A percentile compares a stretch with the other conserved stretches of the same genome.
Evolutionary conservation across 176 grass and related monocot genomes (phyloP).

Genomic region (Carex cristatella): DNA sequence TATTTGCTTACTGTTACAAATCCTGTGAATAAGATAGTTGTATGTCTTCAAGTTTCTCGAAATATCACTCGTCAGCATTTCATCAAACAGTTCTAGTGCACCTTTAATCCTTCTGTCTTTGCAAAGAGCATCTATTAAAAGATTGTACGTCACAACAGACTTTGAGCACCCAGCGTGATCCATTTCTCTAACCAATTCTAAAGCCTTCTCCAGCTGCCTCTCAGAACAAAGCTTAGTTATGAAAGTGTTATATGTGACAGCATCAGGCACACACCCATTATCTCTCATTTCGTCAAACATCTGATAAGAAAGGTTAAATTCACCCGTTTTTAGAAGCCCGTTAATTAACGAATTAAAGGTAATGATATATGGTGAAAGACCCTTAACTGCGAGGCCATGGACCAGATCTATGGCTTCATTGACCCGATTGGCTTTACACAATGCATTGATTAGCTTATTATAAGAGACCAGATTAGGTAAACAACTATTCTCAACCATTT

Average conservation of each 20-base stretch:
- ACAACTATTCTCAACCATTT: conserved; percentile 53
- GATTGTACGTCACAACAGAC: conserved; percentile 64
- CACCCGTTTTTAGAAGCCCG: conserved; percentile 53
- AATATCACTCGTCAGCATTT: conserved; percentile 70
- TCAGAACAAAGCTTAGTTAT: conserved; percentile 56
- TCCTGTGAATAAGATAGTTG: conserved; percentile 54
- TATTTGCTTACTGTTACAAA: conserved; percentile 62
- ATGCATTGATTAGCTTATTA: conserved; percentile 51
- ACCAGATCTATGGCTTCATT: conserved; percentile 61
- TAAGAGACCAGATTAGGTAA: conserved; percentile 65
- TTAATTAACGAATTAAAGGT: conserved; percentile 79
- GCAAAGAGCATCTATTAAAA: conserved; percentile 67
- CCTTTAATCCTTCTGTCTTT: conserved; percentile 73
- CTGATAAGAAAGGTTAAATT: conserved; percentile 46
- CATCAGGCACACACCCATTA: conserved; percentile 60
- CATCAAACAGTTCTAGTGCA: conserved; percentile 62
- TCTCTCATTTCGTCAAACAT: conserved; percentile 82
- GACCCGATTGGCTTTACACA: too few relatives aligned
- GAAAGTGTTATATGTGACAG: conserved; percentile 66
- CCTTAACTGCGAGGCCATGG: conserved; percentile 43
- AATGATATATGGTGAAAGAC: conserved; percentile 55
- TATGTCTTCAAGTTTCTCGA: conserved; percentile 65
- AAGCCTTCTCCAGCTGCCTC: conserved; percentile 51
- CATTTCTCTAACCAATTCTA: conserved; percentile 84
- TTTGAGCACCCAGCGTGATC: conserved; percentile 50